Evolutionary conservation across 1,139 yeast genomes (phyloP), one percentile per base, ranked within the genome.

Genomic region (Taphrina wiesneri): DNA sequence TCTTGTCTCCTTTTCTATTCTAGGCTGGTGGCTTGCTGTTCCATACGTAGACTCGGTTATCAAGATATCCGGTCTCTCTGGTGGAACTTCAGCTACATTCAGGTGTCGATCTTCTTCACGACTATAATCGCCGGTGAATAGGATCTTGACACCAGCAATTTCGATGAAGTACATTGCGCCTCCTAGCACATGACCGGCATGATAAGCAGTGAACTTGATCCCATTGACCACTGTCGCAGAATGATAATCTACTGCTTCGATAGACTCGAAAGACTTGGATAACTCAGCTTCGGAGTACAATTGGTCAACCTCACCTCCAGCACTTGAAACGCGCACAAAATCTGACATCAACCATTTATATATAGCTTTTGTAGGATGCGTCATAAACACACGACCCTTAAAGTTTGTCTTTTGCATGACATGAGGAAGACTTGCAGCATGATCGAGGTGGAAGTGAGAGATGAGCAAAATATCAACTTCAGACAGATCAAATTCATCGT

Each of bases 141-240:
- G 77, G 0, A 91, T 63, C 59, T 90, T 89, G 69, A 93, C 80
- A 0, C 98, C 98, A 7, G 97, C 97, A 72, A 95, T 88, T 75
- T 93, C 99, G 60, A 93, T 84, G 71, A 93, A 86, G 75, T 87
- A 93, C 98, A 93, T 93, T 43, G 99, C 97, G 15, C 99, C 98
- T 63, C 99, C 99, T 62, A 93, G 80, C 21, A 93, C 99, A 81
- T 93, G 99, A 17, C 99, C 99, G 2, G 99, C 99, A 77, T 93
- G 99, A 76, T 88, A 95, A 3, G 99, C 99, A 0, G 99, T 95
- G 78, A 93, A 93, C 73, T 96, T 82, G 67, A 95, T 87, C 62
- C 99, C 99, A 67, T 88, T 95, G 51, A 92, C 88, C 73, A 93
- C 98, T 73, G 91, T 84, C 0, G 99, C 93, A 4, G 97, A 90